Evolutionary conservation across 225 moss, liverwort and hornwort genomes (phyloP).

Genomic region (Anthoceros angustus): DNA sequence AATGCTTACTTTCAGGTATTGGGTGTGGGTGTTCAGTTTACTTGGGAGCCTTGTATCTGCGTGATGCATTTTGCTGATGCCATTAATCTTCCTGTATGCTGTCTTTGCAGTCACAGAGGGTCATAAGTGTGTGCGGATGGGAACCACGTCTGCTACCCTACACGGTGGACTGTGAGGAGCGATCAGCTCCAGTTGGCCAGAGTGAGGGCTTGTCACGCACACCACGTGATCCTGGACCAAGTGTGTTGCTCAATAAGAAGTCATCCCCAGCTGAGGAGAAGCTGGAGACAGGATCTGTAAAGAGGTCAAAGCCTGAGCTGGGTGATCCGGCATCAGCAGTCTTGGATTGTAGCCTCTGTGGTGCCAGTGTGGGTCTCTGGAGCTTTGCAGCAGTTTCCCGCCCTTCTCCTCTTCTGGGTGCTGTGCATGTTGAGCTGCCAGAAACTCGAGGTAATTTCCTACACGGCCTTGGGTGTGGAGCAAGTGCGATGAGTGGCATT

Average conservation of each 20-base stretch:
- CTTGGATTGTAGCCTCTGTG: slow-evolving; percentile 77
- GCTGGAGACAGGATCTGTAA: slow-evolving; percentile 18
- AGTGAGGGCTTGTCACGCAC: slow-evolving; percentile 18
- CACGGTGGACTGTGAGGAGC: slow-evolving; percentile 56
- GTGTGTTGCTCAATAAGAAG: slow-evolving; percentile 30
- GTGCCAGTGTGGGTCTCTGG: slow-evolving; percentile 94
- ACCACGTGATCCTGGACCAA: slow-evolving; percentile 48
- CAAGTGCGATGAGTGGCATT: slow-evolving; percentile 33
- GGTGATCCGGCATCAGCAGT: slow-evolving; percentile 75
- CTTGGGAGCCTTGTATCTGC: neutral
- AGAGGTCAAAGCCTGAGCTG: slow-evolving; percentile 11
- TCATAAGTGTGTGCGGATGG: slow-evolving; percentile 92
- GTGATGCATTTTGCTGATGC: neutral
- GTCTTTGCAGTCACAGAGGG: slow-evolving; percentile 49
- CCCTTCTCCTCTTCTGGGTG: slow-evolving; percentile 31
- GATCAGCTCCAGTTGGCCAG: slow-evolving; percentile 22
- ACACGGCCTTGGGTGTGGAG: slow-evolving; percentile 18
- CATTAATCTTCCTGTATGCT: neutral
- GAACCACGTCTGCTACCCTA: slow-evolving; percentile 78
- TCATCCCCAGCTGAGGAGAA: slow-evolving; percentile 23
- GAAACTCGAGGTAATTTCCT: slow-evolving; percentile 22
- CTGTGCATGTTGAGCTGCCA: slow-evolving; percentile 26
- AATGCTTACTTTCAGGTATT: slow-evolving; percentile 57
- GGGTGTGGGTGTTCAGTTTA: neutral
- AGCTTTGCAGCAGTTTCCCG: slow-evolving; percentile 54